phyloP scores from a whole-genome alignment of 169 alveolate genomes.

The Plasmodium sp. region DNA sequence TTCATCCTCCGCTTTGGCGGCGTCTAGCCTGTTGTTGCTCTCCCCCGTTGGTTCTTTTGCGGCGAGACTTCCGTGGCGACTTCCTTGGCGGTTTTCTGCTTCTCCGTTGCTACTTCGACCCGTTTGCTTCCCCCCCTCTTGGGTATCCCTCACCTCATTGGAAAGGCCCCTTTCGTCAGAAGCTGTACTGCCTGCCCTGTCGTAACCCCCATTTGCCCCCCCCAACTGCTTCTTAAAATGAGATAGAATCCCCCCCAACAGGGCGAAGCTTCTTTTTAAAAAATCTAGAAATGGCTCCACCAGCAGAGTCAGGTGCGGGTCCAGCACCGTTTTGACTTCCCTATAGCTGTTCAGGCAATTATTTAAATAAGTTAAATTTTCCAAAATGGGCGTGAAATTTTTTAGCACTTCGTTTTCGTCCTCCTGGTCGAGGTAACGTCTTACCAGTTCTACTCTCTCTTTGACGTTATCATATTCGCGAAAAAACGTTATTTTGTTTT shows the following conservation, averaged over 20 bases:
- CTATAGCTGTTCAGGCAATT: constrained; percentile 70
- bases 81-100: neutral
- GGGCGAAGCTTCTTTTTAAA: constrained; percentile 18
- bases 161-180: neutral
- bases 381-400: constrained; percentile 18
- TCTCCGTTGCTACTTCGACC: neutral
- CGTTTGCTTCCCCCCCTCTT: neutral
- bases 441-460: neutral
- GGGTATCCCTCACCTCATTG: neutral
- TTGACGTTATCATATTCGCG: constrained; percentile 50
- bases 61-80: neutral
- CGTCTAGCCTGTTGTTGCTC: neutral
- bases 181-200: neutral
- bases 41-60: too few relatives aligned
- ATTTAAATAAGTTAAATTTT: constrained; percentile 28
- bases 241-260: neutral
- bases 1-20: neutral
- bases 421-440: neutral
- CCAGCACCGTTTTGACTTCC: constrained; percentile 52
- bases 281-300: constrained; percentile 32
- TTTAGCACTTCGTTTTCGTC: constrained; percentile 33
- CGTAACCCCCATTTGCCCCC: neutral
- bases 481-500: constrained; percentile 30
- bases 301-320: constrained; percentile 19
- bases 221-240: constrained; percentile 20